A percentile compares a stretch with the other conserved stretches of the same genome.
Conservation (phyloP, 1,139 yeast genomes). For the Yamadazyma pseudoaaseri region DNA sequence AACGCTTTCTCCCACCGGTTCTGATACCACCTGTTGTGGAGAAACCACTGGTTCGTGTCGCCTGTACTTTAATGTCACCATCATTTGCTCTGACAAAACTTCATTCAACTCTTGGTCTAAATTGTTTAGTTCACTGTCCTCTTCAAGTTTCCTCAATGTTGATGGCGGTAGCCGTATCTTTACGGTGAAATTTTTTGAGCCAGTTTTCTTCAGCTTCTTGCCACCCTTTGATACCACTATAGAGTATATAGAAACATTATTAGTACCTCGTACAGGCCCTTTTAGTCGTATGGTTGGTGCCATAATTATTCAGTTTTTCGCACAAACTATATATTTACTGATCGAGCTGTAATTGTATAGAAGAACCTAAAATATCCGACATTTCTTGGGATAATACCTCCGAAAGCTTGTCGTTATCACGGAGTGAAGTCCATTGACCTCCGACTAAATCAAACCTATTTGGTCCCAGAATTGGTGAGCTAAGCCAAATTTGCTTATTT, state of each 20-base stretch:
- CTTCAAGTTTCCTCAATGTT: background rate
- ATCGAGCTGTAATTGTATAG: constrained; percentile 19
- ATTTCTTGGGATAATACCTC: constrained; percentile 51
- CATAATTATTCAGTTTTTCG: constrained; percentile 5
- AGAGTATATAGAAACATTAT: constrained; percentile 9
- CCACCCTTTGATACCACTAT: constrained; percentile 3
- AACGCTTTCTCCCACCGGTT: too few species aligned
- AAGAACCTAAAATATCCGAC: constrained; percentile 32
- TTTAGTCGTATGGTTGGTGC: constrained; percentile 8
- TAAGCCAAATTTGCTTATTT: constrained; percentile 88
- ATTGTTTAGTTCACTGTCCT: background rate
- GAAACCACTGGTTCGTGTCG: too few species aligned
- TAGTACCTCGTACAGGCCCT: constrained; percentile 7
- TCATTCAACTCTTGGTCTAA: background rate
- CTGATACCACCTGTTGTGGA: too few species aligned
- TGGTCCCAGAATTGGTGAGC: constrained; percentile 93
- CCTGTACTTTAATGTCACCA: too few species aligned
- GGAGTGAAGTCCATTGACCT: constrained; percentile 60
- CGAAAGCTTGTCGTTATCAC: constrained; percentile 52
- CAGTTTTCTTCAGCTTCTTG: too few species aligned
- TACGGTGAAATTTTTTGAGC: too few species aligned
- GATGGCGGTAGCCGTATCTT: background rate
- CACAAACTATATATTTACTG: constrained; percentile 6
- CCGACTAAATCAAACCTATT: constrained; percentile 59
- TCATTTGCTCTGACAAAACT: too few species aligned